Percentiles rank a stretch among this genome's conserved stretches.
Evolutionary conservation across 2,329 filamentous ascomycete genomes (phyloP).

Genomic region (Phyllosticta citrichinensis): DNA sequence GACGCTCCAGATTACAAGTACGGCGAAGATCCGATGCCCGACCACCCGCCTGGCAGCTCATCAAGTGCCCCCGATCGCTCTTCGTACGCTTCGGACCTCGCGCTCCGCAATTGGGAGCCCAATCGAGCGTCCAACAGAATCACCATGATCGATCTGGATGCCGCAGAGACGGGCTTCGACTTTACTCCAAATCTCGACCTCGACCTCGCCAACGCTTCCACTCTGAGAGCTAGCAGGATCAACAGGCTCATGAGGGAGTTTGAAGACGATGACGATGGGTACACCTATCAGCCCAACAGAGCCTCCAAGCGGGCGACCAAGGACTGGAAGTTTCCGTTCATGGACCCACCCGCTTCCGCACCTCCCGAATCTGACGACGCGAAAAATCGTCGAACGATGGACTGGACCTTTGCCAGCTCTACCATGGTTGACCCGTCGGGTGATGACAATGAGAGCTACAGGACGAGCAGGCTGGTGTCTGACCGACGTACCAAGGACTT

Average conservation of each 20-base stretch:
- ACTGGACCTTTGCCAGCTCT: conserved; percentile 40
- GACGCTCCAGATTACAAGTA: conserved; percentile 48
- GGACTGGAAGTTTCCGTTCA: conserved; percentile 47
- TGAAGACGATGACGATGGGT: conserved; percentile 30
- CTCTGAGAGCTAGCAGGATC: conserved; percentile 45
- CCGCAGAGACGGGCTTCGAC: conserved; percentile 31
- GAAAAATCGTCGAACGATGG: conserved; percentile 30
- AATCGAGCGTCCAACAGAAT: conserved; percentile 36
- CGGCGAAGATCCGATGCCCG: conserved; percentile 21
- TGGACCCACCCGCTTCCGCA: conserved; percentile 17
- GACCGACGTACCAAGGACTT: conserved; percentile 26
- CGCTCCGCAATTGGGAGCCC: conserved; percentile 35
- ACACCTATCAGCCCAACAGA: conserved; percentile 13
- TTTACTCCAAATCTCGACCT: conserved; percentile 21
- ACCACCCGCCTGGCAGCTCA: not conserved
- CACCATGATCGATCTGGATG: conserved; percentile 49
- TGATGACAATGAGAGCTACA: conserved; percentile 20
- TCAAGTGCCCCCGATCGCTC: conserved; percentile 25
- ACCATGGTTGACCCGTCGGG: conserved; percentile 31
- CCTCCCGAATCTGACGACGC: conserved; percentile 8
- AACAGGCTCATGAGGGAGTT: conserved; percentile 36
- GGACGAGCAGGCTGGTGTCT: conserved; percentile 19
- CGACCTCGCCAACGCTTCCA: conserved; percentile 41
- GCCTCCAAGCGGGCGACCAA: conserved; percentile 32
- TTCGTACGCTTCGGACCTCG: conserved; percentile 40